These are phyloP conservation scores for Xerocomellus dryophilus DNA, from an alignment of 768 basidiomycete species.

Conservation along the genomic window DNA sequence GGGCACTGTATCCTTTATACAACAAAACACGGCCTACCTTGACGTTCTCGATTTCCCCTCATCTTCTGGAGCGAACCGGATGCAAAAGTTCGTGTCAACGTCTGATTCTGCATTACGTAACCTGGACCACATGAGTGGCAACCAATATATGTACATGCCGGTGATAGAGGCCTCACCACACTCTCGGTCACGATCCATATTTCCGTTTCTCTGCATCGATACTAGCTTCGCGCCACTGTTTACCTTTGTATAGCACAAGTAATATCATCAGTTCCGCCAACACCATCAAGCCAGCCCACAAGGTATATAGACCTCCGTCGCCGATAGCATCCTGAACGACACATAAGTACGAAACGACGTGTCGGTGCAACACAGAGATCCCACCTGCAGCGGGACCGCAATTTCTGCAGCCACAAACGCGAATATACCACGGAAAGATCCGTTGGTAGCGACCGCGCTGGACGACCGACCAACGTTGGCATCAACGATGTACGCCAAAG, in stretches of 20 bases:
- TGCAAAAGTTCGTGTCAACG: no score
- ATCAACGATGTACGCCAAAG: constrained; percentile 85
- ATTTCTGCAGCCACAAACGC: constrained; percentile 73
- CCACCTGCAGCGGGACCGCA: constrained; percentile 65
- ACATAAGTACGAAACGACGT: not conserved
- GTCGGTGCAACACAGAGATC: not conserved
- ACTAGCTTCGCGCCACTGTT: constrained; percentile 53
- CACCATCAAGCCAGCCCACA: constrained; percentile 59
- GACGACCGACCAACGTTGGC: constrained; percentile 81
- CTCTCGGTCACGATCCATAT: not conserved
- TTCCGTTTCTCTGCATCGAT: constrained; percentile 40
- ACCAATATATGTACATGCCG: not conserved
- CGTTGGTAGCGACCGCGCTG: constrained; percentile 73
- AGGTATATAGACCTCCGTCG: constrained; percentile 76
- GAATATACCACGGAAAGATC: constrained; percentile 63
- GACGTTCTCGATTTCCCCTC: no score
- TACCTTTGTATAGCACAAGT: constrained; percentile 60
- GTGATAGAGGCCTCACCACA: not conserved
- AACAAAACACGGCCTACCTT: no score
- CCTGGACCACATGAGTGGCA: no score
- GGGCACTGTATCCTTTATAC: no score
- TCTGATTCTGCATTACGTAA: no score
- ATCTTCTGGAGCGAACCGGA: no score
- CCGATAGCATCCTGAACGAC: constrained; percentile 62
- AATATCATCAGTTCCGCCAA: constrained; percentile 54